Base-by-base conservation (phyloP, 129 eudicot species). In the Kitagawia praeruptora region DNA sequence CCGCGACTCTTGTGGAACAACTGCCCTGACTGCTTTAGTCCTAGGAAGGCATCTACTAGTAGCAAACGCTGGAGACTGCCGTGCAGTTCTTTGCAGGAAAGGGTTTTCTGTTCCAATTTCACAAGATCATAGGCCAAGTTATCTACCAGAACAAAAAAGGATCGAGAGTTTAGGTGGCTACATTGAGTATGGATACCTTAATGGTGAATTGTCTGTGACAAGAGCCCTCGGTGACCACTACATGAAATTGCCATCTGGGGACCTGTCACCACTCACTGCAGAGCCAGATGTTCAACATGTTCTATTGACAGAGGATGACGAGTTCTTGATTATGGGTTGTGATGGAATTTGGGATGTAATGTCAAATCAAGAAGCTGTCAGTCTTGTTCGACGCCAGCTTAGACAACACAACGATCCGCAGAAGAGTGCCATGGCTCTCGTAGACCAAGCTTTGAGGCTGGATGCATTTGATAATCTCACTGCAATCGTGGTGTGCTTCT, bases 331-430 rank as follows among this genome's bases (percentile, higher is more conserved):
- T 21, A 75, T 93, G 6, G 98, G 85, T 4, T 93, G 98, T 54
- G 98, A 93, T 64, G 98, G 98, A 81, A 86, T 93, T 23, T 93
- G 98, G 98, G 98, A 93, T 64, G 96, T 86, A 31, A 82, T 93
- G 89, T 76, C 96, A 15, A 93, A 90, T 77, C 88, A 93, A 76
- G 93, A 89, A 70, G 98, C 98, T 4, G 89, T 93, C 8, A 44
- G 83, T 14, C 25, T 93, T 45, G 98, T 93, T 51, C 80, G 93
- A 8, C 80, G 88, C 16, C 89, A 83, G 78, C 83, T 93, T 13
- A 90, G 87, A 77, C 75, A 34, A 75, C 82, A 89, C 41, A 75
- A 86, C 28, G 96, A 93, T 79, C 96, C 96, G 0, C 77, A 80
- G 41, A 69, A 49, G 44, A 89, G 88, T 82, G 98, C 98, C 14